These are phyloP conservation scores for Cucumis sativus DNA, from an alignment of 306 rosid genomes.

Conservation along the genomic window DNA sequence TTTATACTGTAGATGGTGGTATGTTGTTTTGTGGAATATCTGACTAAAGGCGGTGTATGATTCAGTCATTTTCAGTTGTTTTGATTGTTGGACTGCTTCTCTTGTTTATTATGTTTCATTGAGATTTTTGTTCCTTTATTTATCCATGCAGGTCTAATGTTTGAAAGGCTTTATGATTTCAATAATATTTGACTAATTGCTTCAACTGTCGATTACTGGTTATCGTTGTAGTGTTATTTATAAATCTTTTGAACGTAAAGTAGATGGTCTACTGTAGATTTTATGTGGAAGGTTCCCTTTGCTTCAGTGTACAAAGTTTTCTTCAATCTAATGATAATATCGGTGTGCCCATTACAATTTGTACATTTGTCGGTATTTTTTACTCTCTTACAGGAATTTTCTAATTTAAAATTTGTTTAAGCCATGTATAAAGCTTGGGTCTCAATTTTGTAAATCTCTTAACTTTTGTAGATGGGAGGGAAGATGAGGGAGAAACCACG, in stretches of 20 bases:
- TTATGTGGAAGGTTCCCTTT: background rate
- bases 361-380: background rate
- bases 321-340: background rate
- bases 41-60: background rate
- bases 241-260: background rate
- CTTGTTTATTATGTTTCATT: background rate
- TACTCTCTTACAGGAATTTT: background rate
- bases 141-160: background rate
- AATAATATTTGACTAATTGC: background rate
- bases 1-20: background rate
- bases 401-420: background rate
- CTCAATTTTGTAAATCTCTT: slow-evolving; percentile 7
- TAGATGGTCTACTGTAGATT: background rate
- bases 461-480: slow-evolving; percentile 31
- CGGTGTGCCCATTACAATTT: background rate
- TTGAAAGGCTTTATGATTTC: background rate
- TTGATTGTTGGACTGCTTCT: background rate
- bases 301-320: background rate
- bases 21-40: background rate
- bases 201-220: background rate
- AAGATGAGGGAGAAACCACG: slow-evolving; percentile 25
- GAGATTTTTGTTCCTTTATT: background rate
- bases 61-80: background rate
- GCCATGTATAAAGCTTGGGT: slow-evolving; percentile 1
- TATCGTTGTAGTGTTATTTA: background rate